Base-by-base conservation (phyloP, 352 stramenopile species). In the Globisporangium splendens region DNA sequence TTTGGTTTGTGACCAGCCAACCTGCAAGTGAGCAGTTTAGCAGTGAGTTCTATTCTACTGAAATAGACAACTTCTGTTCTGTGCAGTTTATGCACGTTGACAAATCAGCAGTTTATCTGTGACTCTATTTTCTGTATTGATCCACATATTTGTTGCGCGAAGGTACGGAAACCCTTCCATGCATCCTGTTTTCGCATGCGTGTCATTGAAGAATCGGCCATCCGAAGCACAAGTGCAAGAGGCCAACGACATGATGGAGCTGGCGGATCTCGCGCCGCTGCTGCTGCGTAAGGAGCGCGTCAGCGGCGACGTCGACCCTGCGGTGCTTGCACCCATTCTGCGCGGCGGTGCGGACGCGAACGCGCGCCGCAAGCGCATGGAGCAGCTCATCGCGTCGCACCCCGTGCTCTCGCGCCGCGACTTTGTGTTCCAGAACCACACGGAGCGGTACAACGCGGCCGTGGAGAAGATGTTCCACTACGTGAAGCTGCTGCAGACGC, bases 381-480 rank as follows among this genome's bases (percentile, higher is more conserved):
- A 62, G 15, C 4, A 18, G 33, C 31, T 73, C 14, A 38, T 64
- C 13, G 55, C 63, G 24, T 28, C 42, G 14, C 64, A 83, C 33
- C 74, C 74, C 8, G 74, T 83, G 33, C 66, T 83, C 2, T 75
- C 66, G n/a, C 63, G 74, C 46, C 69, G 68, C 24, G 58, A 81
- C 62, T 75, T 72, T 56, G 66, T 75, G 46, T 81, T 66, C 59
- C 69, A 63, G 41, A 83, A 81, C 63, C 72, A 83, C 55, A 33
- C 50, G 31, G 54, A 83, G 56, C 71, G 53, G 24, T 73, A 72
- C 62, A 62, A 66, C 50, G 33, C 35, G 15, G 68, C 42, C 11
- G 38, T 69, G 7, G 66, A 72, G 44, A 80, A 83, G 65, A 59
- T 54, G 15, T 75, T 67, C 47, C 41, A 71, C 56, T 83, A 71